These are phyloP conservation scores for Leptographium procerum DNA, from an alignment of 2,329 filamentous ascomycete species.

Conservation along the genomic window DNA sequence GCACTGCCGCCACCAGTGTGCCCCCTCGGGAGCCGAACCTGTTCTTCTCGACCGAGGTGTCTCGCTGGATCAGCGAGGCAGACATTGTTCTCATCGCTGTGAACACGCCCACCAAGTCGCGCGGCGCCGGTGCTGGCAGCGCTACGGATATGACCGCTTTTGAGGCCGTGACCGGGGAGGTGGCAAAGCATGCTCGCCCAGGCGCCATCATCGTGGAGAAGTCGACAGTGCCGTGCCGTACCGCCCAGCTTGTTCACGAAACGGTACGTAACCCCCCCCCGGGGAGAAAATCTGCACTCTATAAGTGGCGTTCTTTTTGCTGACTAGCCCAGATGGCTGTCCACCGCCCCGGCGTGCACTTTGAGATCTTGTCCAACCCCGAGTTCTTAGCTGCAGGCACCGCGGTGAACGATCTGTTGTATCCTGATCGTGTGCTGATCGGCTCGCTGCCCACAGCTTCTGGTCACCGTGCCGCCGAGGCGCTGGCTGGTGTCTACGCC, in stretches of 20 bases:
- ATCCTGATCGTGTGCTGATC: constrained; percentile 65
- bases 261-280: constrained; percentile 53
- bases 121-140: constrained; percentile 56
- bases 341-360: constrained; percentile 51
- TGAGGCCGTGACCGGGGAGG: constrained; percentile 55
- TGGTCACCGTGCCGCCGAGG: constrained; percentile 50
- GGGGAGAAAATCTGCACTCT: no score
- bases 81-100: constrained; percentile 67
- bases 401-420: constrained; percentile 58
- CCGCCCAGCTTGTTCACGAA: constrained; percentile 56
- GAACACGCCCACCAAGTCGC: constrained; percentile 67
- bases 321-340: constrained; percentile 34
- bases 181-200: constrained; percentile 53
- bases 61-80: constrained; percentile 49
- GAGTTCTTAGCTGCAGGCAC: constrained; percentile 74
- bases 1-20: constrained; percentile 19
- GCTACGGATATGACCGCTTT: constrained; percentile 64
- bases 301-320: no score
- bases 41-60: constrained; percentile 60
- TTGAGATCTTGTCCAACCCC: constrained; percentile 71
- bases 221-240: constrained; percentile 67
- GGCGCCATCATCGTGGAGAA: constrained; percentile 73
- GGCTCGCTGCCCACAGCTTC: constrained; percentile 51
- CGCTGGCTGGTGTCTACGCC: constrained; percentile 55
- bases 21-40: constrained; percentile 50